Base-by-base conservation (phyloP, 306 rosid genomes). In the Trichosanthes cucumerina region DNA sequence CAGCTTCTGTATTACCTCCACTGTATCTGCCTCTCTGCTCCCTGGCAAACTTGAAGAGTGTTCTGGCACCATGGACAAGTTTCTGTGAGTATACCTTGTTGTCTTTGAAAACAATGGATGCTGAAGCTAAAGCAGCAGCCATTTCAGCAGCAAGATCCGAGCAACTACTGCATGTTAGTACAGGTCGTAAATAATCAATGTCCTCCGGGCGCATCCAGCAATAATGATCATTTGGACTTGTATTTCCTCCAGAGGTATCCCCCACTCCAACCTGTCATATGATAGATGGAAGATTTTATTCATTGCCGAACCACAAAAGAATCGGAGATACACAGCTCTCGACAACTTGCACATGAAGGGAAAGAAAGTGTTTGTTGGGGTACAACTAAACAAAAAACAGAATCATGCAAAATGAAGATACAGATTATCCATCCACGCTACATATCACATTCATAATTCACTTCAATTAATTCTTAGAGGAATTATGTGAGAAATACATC, bases 151-250 rank as follows among this genome's bases (percentile, higher is more conserved):
- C 98, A 75, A 96, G 99, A 84, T 96, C 99, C 0, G 92, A 88
- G 83, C 98, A 91, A 56, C 87, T 84, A 80, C 53, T 23, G 47
- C 97, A 91, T 18, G 85, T 84, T 5, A 62, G 24, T 52, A 93
- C 97, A n/a, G 98, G 98, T 33, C 99, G 89, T 0, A 38, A 74
- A 63, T 96, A 96, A 79, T 92, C 99, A 74, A 96, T 96, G 78
- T 96, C 97, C 89, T 96, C 99, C 0, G 99, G 99, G 18, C 99
- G 93, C 93, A 82, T 90, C 99, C 99, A 96, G 87, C 99, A 96
- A 85, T 91, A 96, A 82, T 96, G 99, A 80, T 96, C 99, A 26
- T 96, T 96, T 0, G 91, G 86, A 83, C 89, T 82, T 9, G 92
- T 87, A 62, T 83, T 87, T n/a, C 97, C 99, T 21, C 85, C 93